phyloP scores from a whole-genome alignment of 2,329 filamentous ascomycete genomes.

The Penicillium sp. region DNA sequence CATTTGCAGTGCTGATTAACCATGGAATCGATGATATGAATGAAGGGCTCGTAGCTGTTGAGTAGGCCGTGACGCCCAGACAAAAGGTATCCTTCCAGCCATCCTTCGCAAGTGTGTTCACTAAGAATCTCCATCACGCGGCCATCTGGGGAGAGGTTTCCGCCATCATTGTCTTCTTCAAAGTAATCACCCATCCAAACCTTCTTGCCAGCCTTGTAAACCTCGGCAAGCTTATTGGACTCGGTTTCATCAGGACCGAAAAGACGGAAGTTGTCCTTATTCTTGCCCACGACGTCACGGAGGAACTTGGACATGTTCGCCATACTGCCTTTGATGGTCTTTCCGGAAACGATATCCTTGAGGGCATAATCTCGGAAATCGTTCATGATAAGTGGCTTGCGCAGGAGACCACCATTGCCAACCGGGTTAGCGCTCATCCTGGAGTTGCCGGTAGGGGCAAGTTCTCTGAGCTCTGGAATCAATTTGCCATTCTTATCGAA shows the following conservation, averaged over 20 bases:
- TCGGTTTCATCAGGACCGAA: constrained; percentile 82
- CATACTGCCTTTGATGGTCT: constrained; percentile 67
- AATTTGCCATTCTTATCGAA: constrained; percentile 69
- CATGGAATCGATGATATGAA: constrained; percentile 84
- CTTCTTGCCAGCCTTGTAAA: constrained; percentile 77
- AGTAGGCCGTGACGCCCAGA: constrained; percentile 76
- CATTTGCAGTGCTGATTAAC: constrained; percentile 86
- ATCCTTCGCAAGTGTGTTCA: constrained; percentile 79
- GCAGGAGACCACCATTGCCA: constrained; percentile 70
- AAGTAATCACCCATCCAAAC: constrained; percentile 81
- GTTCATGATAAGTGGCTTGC: constrained; percentile 69
- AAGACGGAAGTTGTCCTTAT: constrained; percentile 71
- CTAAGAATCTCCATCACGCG: constrained; percentile 85
- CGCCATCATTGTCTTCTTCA: constrained; percentile 74
- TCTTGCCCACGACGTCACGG: constrained; percentile 68
- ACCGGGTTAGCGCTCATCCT: constrained; percentile 81
- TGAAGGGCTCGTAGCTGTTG: constrained; percentile 82
- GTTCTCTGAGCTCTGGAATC: constrained; percentile 63
- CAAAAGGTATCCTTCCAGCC: constrained; percentile 78
- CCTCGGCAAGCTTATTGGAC: constrained; percentile 74
- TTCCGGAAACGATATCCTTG: constrained; percentile 64
- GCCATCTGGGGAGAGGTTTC: constrained; percentile 70
- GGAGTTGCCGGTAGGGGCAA: constrained; percentile 67
- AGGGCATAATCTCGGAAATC: constrained; percentile 72
- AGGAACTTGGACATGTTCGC: constrained; percentile 69